Percentiles rank a stretch among this genome's conserved stretches.
Conservation (phyloP, 371 early-diverging fungal genomes). For the Dentiscutata heterogama region DNA sequence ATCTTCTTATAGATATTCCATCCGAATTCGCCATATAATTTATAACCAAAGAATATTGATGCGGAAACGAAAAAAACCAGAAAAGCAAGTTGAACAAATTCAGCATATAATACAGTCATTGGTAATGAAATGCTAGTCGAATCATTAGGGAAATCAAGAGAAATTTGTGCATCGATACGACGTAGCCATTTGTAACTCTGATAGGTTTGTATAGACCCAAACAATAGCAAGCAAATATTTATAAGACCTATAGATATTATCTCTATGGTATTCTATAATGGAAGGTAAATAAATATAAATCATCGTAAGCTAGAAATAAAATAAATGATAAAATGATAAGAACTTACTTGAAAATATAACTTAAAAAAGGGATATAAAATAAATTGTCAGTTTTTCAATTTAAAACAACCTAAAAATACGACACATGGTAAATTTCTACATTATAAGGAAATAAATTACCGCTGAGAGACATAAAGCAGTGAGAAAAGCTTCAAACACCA, state of each 20-base stretch:
- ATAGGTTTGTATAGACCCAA: conserved; percentile 53
- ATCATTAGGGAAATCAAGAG: neutral
- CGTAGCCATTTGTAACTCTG: conserved; percentile 52
- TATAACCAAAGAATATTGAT: conserved; percentile 27
- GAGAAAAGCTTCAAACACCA: conserved; percentile 40
- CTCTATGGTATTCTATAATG: conserved; percentile 53
- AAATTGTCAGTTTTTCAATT: too few relatives aligned
- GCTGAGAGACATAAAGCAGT: conserved; percentile 6
- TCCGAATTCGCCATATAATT: conserved; percentile 88
- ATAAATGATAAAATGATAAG: neutral
- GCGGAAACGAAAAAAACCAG: conserved; percentile 43
- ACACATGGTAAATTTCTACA: neutral
- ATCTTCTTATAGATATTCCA: conserved; percentile 97
- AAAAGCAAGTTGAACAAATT: conserved; percentile 47
- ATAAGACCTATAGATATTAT: conserved; percentile 53
- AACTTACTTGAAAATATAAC: conserved; percentile 41
- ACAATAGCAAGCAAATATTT: conserved; percentile 52
- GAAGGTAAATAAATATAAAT: neutral
- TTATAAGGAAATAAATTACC: conserved; percentile 1
- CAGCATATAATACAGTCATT: conserved; percentile 29
- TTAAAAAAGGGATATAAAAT: neutral
- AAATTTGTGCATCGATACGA: conserved; percentile 44
- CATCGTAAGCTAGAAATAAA: too few relatives aligned
- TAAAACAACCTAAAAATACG: too few relatives aligned
- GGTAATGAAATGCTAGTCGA: conserved; percentile 11